Evolutionary conservation across 768 basidiomycete species (phyloP).

Genomic region (Termitomyces sp.): DNA sequence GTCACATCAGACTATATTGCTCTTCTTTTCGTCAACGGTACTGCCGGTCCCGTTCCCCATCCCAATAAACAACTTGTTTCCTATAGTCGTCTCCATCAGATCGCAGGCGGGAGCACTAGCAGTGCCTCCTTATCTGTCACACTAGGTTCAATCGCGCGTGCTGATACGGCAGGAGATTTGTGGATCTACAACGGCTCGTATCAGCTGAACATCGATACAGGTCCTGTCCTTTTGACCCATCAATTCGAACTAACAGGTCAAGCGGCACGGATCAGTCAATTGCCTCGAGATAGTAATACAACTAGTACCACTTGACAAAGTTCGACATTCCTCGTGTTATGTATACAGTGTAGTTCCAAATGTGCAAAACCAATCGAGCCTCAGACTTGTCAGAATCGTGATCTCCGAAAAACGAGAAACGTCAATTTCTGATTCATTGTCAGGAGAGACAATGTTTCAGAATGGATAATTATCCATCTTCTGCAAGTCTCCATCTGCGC

Average conservation of each 20-base stretch:
- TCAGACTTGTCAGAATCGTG: not conserved
- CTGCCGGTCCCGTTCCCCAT: conserved; percentile 42
- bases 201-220: conserved; percentile 36
- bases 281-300: conserved; percentile 21
- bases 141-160: conserved; percentile 43
- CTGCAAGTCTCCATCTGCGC: conserved; percentile 10
- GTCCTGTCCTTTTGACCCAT: conserved; percentile 27
- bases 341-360: not conserved
- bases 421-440: not conserved
- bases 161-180: conserved; percentile 38
- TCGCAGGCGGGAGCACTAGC: conserved; percentile 19
- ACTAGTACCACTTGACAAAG: not conserved
- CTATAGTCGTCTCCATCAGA: conserved; percentile 34
- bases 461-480: conserved; percentile 18
- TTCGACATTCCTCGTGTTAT: not conserved
- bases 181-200: conserved; percentile 45
- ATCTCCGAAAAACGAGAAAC: not conserved
- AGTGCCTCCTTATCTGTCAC: conserved; percentile 36
- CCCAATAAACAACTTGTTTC: conserved; percentile 48
- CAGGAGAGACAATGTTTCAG: conserved; percentile 1
- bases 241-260: conserved; percentile 38
- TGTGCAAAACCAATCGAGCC: not conserved
- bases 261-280: conserved; percentile 32
- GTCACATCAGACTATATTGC: conserved; percentile 50
- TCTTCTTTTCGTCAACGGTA: conserved; percentile 44